These are phyloP conservation scores for Polyporus tsugae DNA, from an alignment of 1,284 basidiomycete genomes.

Conservation along the genomic window DNA sequence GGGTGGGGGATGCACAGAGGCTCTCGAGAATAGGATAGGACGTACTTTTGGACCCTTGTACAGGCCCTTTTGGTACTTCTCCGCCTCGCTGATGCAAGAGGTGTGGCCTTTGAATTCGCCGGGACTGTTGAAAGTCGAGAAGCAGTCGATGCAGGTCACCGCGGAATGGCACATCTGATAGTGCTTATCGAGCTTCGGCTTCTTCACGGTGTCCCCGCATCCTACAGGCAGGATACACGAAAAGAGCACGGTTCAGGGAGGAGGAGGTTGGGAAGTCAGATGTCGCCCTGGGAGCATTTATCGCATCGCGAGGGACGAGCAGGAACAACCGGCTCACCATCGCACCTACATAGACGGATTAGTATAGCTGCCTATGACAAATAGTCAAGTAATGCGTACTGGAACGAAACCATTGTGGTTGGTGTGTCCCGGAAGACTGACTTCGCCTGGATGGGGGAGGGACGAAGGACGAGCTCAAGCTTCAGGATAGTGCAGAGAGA, in stretches of 20 bases:
- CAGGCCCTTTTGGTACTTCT: constrained; percentile 89
- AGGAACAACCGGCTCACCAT: constrained; percentile 44
- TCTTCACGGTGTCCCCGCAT: constrained; percentile 89
- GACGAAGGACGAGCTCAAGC: constrained; percentile 1
- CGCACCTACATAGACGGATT: constrained; percentile 48
- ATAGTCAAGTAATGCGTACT: constrained; percentile 46
- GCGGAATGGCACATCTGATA: constrained; percentile 64
- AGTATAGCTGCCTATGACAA: neutral
- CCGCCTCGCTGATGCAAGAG: constrained; percentile 86
- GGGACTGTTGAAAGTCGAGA: constrained; percentile 77
- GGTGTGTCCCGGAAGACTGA: neutral
- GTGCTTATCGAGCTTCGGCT: constrained; percentile 88
- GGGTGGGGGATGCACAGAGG: neutral
- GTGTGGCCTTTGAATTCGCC: constrained; percentile 86
- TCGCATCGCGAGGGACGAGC: constrained; percentile 22
- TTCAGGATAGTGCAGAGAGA: neutral
- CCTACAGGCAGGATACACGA: constrained; percentile 46
- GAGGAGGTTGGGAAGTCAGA: constrained; percentile 21
- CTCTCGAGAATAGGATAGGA: constrained; percentile 1
- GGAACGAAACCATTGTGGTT: constrained; percentile 59
- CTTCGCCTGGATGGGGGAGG: constrained; percentile 2
- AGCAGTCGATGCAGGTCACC: constrained; percentile 92
- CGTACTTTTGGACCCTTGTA: constrained; percentile 79
- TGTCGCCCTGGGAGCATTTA: constrained; percentile 17
- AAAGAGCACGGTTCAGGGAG: neutral